Conservation (phyloP, 495 filamentous ascomycete species). For the Talaromyces adpressus region DNA sequence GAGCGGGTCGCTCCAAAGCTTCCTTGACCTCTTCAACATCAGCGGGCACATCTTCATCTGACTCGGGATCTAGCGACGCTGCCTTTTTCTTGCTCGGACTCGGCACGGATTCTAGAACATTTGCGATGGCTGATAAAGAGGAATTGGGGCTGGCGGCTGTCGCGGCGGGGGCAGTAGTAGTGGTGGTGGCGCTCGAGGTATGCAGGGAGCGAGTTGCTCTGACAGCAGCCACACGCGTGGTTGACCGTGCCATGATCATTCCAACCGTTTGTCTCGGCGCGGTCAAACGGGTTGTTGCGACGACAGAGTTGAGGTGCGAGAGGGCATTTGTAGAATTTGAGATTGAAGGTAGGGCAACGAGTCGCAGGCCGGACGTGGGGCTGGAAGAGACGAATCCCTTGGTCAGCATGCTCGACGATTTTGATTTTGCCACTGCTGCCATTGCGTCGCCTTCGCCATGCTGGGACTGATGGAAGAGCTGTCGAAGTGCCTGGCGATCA, state of each 20-base stretch:
- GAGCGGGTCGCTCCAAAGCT: slow-evolving; percentile 55
- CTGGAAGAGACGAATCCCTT: slow-evolving; percentile 1
- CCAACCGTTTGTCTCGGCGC: not conserved
- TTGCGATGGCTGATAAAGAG: slow-evolving; percentile 16
- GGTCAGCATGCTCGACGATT: not conserved
- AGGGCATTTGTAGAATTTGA: not conserved
- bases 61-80: slow-evolving; percentile 35
- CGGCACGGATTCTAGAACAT: slow-evolving; percentile 10
- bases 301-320: not conserved
- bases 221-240: slow-evolving; percentile 3
- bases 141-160: slow-evolving; percentile 8
- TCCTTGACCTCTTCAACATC: slow-evolving; percentile 39
- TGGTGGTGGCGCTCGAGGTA: slow-evolving; percentile 1
- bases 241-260: slow-evolving; percentile 7
- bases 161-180: not conserved
- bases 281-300: not conserved
- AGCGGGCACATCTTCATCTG: slow-evolving; percentile 37
- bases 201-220: slow-evolving; percentile 4
- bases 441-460: not conserved
- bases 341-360: not conserved
- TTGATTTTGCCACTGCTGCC: not conserved
- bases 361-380: not conserved
- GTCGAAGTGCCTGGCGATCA: not conserved
- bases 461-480: slow-evolving; percentile 16
- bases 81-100: slow-evolving; percentile 9